Percentiles rank a stretch among this genome's conserved stretches.
Evolutionary conservation across 2,329 filamentous ascomycete genomes (phyloP).

Genomic region (Mycocentrospora acerina): DNA sequence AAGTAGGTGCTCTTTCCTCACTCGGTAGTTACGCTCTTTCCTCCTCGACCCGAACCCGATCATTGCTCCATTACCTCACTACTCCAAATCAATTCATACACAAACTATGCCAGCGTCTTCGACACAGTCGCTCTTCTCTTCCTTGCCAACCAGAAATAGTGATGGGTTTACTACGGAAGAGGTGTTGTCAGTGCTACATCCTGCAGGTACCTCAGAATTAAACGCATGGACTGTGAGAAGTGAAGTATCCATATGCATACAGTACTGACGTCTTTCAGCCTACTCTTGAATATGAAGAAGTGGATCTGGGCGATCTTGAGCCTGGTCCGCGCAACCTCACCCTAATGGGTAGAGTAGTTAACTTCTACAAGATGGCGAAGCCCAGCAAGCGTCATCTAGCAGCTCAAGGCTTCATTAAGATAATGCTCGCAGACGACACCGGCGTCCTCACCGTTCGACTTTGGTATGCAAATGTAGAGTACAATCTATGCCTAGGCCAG

Average conservation of each 20-base stretch:
- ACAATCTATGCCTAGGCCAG: conserved; percentile 53
- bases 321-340: conserved; percentile 54
- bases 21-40: conserved; percentile 9
- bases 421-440: conserved; percentile 59
- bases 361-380: conserved; percentile 51
- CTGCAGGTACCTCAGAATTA: conserved; percentile 26
- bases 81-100: background rate
- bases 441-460: conserved; percentile 58
- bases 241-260: background rate
- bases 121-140: conserved; percentile 48
- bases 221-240: conserved; percentile 15
- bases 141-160: conserved; percentile 34
- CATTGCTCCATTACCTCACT: conserved; percentile 1
- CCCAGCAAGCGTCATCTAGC: conserved; percentile 46
- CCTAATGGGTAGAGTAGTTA: conserved; percentile 59
- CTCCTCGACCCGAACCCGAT: conserved; percentile 2
- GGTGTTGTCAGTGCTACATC: conserved; percentile 43
- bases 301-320: conserved; percentile 50
- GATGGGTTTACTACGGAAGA: conserved; percentile 59
- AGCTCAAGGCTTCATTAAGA: conserved; percentile 54
- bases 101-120: conserved; percentile 42
- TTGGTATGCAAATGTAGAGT: conserved; percentile 50
- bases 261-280: conserved; percentile 42
- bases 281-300: conserved; percentile 50
- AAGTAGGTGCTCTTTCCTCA: background rate